These are phyloP conservation scores for Periglandula ipomoeae DNA, from an alignment of 2,329 filamentous ascomycete species.

Conservation along the genomic window DNA sequence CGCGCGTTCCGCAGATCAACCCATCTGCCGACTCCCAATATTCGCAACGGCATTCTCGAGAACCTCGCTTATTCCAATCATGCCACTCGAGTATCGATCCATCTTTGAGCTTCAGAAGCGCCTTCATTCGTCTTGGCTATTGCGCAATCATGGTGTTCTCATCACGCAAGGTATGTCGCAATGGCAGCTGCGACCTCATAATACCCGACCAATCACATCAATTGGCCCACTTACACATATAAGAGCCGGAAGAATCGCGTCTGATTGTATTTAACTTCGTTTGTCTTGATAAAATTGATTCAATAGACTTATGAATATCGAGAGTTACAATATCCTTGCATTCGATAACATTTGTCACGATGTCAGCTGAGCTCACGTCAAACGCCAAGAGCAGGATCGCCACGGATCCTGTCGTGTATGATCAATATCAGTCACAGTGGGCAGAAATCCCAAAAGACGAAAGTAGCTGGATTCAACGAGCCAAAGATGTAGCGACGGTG, in stretches of 20 bases:
- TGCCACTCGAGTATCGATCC: too few relatives aligned
- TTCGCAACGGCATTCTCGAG: too few relatives aligned
- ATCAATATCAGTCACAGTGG: conserved; percentile 27
- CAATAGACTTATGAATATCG: background rate
- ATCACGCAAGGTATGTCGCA: background rate
- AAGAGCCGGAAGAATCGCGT: background rate
- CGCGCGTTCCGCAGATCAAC: too few relatives aligned
- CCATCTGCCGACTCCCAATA: too few relatives aligned
- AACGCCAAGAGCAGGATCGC: background rate
- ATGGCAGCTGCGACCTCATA: background rate
- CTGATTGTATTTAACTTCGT: background rate
- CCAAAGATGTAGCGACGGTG: conserved; percentile 27
- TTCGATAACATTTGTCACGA: background rate
- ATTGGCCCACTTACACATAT: background rate
- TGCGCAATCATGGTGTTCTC: background rate
- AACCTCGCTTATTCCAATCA: too few relatives aligned
- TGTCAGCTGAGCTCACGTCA: background rate
- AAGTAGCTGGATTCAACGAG: conserved; percentile 28
- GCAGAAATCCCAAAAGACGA: conserved; percentile 20
- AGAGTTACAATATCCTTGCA: background rate
- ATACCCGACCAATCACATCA: background rate
- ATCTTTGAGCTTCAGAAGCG: background rate
- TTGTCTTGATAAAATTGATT: background rate
- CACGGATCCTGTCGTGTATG: conserved; percentile 29
- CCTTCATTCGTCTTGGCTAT: background rate